Conservation (phyloP, 164 flowering plant species). For the Echeveria elegans region DNA sequence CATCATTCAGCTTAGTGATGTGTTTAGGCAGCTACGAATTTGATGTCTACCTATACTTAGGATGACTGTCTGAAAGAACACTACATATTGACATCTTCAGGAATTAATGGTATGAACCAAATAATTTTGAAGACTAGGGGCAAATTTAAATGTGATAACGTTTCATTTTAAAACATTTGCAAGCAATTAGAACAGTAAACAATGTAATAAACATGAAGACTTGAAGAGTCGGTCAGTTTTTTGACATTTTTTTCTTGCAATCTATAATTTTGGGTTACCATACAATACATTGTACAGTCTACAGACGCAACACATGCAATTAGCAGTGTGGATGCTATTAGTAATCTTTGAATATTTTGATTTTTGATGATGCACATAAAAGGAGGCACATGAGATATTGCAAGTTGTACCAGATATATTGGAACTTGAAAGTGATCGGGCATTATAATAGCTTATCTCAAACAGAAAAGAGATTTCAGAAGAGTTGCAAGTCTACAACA, state of each 20-base stretch:
- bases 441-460: not conserved
- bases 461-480: not conserved
- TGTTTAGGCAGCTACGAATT: not conserved
- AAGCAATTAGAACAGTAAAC: not conserved
- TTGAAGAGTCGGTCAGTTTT: not conserved
- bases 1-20: not conserved
- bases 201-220: not conserved
- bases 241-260: not conserved
- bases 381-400: not conserved
- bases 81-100: not conserved
- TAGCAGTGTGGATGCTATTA: not conserved
- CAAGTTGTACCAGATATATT: not conserved
- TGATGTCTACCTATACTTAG: not conserved
- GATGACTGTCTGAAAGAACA: not conserved
- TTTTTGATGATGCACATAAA: not conserved
- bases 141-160: not conserved
- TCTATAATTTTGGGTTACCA: not conserved
- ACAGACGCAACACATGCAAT: not conserved
- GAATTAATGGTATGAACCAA: not conserved
- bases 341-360: not conserved
- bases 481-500: conserved; percentile 3
- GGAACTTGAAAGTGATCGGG: not conserved
- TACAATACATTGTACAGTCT: not conserved
- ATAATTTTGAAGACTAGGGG: not conserved
- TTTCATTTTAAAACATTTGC: not conserved